These are phyloP conservation scores for Diospyros lotus DNA, from an alignment of 148 eudicot genomes.

Conservation along the genomic window DNA sequence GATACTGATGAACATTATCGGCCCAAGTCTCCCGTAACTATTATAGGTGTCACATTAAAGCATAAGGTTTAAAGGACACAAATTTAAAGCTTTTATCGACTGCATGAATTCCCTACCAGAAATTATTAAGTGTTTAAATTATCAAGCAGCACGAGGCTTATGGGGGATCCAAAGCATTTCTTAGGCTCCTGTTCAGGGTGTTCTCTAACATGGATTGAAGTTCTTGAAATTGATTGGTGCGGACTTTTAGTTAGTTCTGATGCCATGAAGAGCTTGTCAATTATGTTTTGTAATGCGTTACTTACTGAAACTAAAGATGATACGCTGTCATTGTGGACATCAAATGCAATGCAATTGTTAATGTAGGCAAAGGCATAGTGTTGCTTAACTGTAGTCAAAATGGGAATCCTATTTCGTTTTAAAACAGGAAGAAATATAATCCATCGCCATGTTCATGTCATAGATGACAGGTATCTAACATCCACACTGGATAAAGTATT, in stretches of 20 bases:
- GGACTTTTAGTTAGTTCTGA: not conserved
- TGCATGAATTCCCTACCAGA: not conserved
- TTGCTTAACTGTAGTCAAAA: too few relatives aligned
- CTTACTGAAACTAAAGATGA: too few relatives aligned
- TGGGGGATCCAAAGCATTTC: not conserved
- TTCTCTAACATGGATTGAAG: slow-evolving; percentile 4
- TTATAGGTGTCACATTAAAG: slow-evolving; percentile 62
- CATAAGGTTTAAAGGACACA: slow-evolving; percentile 38
- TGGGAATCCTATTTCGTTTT: too few relatives aligned
- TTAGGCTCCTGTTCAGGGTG: not conserved
- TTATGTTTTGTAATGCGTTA: not conserved
- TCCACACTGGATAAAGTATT: too few relatives aligned
- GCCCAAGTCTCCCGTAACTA: slow-evolving; percentile 74
- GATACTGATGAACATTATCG: slow-evolving; percentile 89
- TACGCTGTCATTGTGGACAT: too few relatives aligned
- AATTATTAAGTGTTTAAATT: not conserved
- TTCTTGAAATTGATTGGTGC: not conserved
- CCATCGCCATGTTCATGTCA: too few relatives aligned
- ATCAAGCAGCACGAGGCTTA: not conserved
- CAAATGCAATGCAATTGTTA: too few relatives aligned
- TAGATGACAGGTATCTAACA: too few relatives aligned
- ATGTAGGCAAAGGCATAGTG: too few relatives aligned
- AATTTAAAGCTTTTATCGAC: not conserved
- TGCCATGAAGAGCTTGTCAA: not conserved
- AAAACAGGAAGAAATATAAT: too few relatives aligned